A percentile compares a stretch with the other conserved stretches of the same genome.
These are phyloP conservation scores for Colletotrichum liaoningense DNA, from an alignment of 2,329 filamentous ascomycete species.

Conservation along the genomic window DNA sequence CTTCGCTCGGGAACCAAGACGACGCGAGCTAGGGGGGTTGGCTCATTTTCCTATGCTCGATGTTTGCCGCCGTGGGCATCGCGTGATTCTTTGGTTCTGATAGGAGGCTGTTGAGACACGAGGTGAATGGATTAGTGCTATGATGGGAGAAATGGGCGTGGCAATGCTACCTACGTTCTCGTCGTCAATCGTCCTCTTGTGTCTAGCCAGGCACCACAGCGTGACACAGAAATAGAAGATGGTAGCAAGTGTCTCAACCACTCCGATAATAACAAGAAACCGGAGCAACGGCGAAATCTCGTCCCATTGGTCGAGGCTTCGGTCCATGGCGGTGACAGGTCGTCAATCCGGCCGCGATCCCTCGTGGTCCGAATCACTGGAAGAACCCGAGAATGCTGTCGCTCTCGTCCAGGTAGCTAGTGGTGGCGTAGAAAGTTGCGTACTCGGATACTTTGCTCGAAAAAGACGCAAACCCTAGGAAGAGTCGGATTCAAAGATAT, in stretches of 20 bases:
- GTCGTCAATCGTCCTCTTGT: background rate
- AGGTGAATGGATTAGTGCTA: background rate
- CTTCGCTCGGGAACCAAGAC: background rate
- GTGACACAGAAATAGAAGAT: background rate
- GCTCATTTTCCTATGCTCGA: too few species aligned
- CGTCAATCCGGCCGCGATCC: too few species aligned
- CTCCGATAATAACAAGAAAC: background rate
- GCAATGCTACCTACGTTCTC: background rate
- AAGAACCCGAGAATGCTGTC: background rate
- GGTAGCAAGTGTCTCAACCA: background rate
- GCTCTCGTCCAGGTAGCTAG: too few species aligned
- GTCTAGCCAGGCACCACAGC: background rate
- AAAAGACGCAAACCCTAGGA: background rate
- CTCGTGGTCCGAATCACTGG: background rate
- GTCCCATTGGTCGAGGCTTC: background rate
- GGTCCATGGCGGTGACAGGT: background rate
- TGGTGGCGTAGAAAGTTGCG: background rate
- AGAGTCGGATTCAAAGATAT: background rate
- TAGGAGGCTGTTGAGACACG: background rate
- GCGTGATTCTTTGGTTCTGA: background rate
- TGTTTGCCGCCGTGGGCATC: too few species aligned
- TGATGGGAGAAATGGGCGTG: background rate
- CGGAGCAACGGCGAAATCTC: background rate
- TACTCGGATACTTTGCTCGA: background rate
- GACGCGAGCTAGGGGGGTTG: background rate